A percentile compares a stretch with the other conserved stretches of the same genome.
These are phyloP conservation scores for Homolaphlyctis polyrhiza DNA, from an alignment of 371 early-diverging fungal species.

Conservation along the genomic window DNA sequence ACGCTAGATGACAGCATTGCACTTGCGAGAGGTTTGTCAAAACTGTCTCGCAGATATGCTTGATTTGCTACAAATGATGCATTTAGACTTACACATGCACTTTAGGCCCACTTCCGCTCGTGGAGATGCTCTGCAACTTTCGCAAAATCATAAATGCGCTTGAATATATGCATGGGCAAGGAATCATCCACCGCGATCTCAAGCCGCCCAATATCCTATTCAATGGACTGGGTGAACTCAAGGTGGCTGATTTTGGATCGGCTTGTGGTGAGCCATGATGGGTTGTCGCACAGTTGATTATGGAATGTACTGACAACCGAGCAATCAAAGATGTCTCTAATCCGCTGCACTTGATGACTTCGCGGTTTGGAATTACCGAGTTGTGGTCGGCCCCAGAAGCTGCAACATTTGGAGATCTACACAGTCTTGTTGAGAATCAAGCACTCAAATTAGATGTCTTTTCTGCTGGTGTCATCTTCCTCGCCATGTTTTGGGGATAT, in stretches of 20 bases:
- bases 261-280: too few relatives aligned
- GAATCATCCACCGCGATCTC: slow-evolving; percentile 10
- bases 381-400: slow-evolving; percentile 15
- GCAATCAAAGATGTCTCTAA: slow-evolving; percentile 7
- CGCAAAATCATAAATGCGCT: slow-evolving; percentile 3
- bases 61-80: not conserved
- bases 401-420: not conserved
- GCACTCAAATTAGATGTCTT: slow-evolving; percentile 13
- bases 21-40: not conserved
- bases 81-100: not conserved
- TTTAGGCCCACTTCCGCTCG: slow-evolving; percentile 7
- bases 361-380: slow-evolving; percentile 7
- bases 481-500: slow-evolving; percentile 14
- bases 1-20: slow-evolving; percentile 8
- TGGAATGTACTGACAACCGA: too few relatives aligned
- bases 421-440: not conserved
- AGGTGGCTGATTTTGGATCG: slow-evolving; percentile 14
- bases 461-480: slow-evolving; percentile 6
- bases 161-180: not conserved
- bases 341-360: slow-evolving; percentile 10
- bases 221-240: not conserved
- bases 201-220: slow-evolving; percentile 13
- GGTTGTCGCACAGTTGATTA: too few relatives aligned
- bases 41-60: not conserved
- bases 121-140: slow-evolving; percentile 13